Evolutionary conservation across 805 yeast genomes (phyloP), one percentile per base, ranked within the genome.

Genomic region (Jamesozyma gamospora): DNA sequence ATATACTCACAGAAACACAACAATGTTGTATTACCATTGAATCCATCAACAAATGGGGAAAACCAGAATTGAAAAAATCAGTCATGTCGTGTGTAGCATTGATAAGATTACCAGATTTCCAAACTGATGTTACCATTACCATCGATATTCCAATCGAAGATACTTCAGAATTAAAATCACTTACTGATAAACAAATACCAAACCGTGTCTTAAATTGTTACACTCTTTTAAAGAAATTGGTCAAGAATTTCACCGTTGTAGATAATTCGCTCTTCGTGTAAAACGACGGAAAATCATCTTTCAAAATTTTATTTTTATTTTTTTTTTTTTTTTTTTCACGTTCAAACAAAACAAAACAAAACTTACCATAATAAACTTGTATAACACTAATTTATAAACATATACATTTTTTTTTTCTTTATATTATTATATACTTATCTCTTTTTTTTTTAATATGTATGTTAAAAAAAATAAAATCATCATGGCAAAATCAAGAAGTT

Each of bases 101-200:
- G 32, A 59, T 81, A 27, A 64, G 88, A 40, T 48, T 81, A 19
- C 47, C 53, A 10, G 66, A 66, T 36, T 74, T 63, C 1, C 62
- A 62, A 2, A 77, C 88, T 0, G 94, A 83, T 58, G 65, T 78
- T 3, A 52, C 82, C 31, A 54, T 82, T 12, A 69, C 82, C 3
- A 67, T 72, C 50, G 79, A 80, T 46, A 66, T 78, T 2, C 83
- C 84, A n/a, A 51, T 75, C 26, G 36, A 32, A 3, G 18, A 16
- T 6, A 27, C 34, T 15, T 37, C 34, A 6, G 43, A 26, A 27
- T 19, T 41, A 1, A 31, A 29, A 3, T 17, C 14, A 11, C 32
- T 37, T 11, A 26, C 21, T 12, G 31, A 24, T n/a, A 27, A 35
- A 8, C 35, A 36, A 31, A 33, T 45, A 18, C 55, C 56, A 4